A percentile compares a stretch with the other conserved stretches of the same genome.
phyloP scores from a whole-genome alignment of 495 filamentous ascomycete genomes.

The Penicillium atrosanguineum region DNA sequence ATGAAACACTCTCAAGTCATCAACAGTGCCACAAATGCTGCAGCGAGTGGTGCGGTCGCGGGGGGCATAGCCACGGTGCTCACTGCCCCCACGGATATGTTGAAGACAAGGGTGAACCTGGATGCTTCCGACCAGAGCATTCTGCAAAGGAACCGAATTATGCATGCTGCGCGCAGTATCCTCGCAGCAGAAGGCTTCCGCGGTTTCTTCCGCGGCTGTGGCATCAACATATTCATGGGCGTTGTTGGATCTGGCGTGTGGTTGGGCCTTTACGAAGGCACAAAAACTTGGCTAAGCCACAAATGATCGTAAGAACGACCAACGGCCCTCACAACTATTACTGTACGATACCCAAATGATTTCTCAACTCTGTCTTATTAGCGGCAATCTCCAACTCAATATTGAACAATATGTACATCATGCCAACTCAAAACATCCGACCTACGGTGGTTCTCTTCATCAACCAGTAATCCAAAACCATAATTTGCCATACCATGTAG shows the following conservation, averaged over 20 bases:
- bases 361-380: neutral
- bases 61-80: neutral
- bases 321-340: neutral
- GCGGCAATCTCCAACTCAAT: neutral
- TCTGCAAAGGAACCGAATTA: neutral
- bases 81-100: neutral
- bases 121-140: neutral
- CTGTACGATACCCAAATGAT: neutral
- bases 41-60: neutral
- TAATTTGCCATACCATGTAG: constrained; percentile 12
- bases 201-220: neutral
- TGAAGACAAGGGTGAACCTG: constrained; percentile 1
- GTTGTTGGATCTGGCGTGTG: neutral
- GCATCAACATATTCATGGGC: neutral
- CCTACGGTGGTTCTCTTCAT: neutral
- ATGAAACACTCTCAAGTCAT: neutral
- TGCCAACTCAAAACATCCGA: neutral
- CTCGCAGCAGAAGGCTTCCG: neutral
- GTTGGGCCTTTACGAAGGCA: neutral
- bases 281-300: neutral
- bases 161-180: neutral
- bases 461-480: constrained; percentile 6
- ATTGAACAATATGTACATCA: neutral
- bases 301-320: neutral
- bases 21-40: neutral